Evolutionary conservation across 306 rosid genomes (phyloP), one percentile per base, ranked within the genome.

Genomic region (Quercus alba): DNA sequence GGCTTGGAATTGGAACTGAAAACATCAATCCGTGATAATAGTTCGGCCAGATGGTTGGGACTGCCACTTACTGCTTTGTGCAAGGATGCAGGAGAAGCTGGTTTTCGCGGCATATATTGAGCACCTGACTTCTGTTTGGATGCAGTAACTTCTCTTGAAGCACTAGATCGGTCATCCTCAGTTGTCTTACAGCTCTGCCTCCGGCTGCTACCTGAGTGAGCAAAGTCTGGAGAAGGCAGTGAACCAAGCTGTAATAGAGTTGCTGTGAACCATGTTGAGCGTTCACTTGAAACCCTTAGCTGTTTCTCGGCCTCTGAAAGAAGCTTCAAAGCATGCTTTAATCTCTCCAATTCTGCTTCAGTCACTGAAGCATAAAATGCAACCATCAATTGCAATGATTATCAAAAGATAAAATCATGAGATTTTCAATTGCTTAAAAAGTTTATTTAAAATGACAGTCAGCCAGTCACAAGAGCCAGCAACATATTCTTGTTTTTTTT

Each of bases 191-290:
- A 73, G 91, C 97, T 91, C 88, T 89, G 99, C 82, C 97, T 84
- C 87, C 94, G 87, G 85, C 97, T 89, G 83, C 93, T 91, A 79
- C 94, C 84, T 11, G 99, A 90, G 73, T 84, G 93, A 80, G 86
- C 85, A 73, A 86, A 87, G 73, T 95, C 98, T 28, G 92, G 91
- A 76, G 97, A 95, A 82, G 97, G 82, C 77, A 89, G 72, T 56
- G 97, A 93, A 81, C 99, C 97, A 82, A 95, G 99, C 79, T 93
- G 99, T 70, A 95, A 89, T 12, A 95, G 91, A 35, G 99, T 91
- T 5, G 97, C 99, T 58, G 98, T 90, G 88, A 95, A 93, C 99
- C 98, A 95, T 44, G 99, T 95, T 56, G 98, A 90, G 75, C 97
- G 97, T 82, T 93, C 99, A 82, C 91, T 91, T 78, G 99, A 95